phyloP scores from a whole-genome alignment of 2,329 filamentous ascomycete genomes.

The Penicillium sp. region DNA sequence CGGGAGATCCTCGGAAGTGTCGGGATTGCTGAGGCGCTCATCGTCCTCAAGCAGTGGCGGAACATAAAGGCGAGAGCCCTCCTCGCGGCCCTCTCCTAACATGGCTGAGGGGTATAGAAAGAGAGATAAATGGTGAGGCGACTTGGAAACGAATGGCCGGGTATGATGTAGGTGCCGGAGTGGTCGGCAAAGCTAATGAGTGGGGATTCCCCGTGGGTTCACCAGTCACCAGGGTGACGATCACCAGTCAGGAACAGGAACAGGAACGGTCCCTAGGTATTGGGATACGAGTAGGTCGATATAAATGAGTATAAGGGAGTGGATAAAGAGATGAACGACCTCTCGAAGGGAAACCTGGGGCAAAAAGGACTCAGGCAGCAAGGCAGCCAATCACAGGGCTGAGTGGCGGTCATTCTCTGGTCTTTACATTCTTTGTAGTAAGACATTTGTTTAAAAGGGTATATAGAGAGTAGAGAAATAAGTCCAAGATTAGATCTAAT shows the following conservation, averaged over 20 bases:
- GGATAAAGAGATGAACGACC: neutral
- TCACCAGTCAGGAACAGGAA: constrained; percentile 9
- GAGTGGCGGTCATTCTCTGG: neutral
- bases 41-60: constrained; percentile 34
- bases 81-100: constrained; percentile 30
- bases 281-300: neutral
- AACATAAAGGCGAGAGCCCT: constrained; percentile 31
- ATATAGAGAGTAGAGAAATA: neutral
- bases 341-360: neutral
- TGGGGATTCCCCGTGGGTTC: constrained; percentile 20
- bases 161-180: constrained; percentile 17
- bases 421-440: neutral
- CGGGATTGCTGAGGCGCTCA: constrained; percentile 31
- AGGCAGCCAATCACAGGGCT: constrained; percentile 6
- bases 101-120: constrained; percentile 16
- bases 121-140: neutral
- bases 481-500: neutral
- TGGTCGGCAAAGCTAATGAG: constrained; percentile 19
- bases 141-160: constrained; percentile 8
- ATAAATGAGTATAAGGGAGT: neutral
- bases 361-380: constrained; percentile 1
- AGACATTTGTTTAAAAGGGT: neutral
- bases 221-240: constrained; percentile 9
- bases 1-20: constrained; percentile 31
- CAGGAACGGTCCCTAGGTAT: neutral